Base-by-base conservation (phyloP, 169 alveolate genomes). In the Cryptosporidium bovis region DNA sequence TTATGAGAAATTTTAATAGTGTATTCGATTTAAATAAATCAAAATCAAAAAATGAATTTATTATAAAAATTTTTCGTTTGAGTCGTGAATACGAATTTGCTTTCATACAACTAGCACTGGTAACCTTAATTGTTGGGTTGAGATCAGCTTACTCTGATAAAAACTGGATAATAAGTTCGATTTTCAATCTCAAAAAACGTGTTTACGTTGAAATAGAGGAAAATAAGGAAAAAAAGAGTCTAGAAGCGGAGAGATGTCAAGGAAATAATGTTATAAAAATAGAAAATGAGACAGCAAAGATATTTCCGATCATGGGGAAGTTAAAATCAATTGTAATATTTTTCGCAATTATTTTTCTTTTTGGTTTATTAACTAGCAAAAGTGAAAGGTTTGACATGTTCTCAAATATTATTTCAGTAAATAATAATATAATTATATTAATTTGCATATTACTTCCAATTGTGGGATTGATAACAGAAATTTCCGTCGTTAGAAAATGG, bases 361-460 rank as follows among this genome's bases (percentile, higher is more conserved):
- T 77, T 77, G 87, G 87, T 10, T 20, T 77, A 8, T 10, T 77
- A 77, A 77, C 77, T 18, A 27, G 2, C 18, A 48, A 77, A 40
- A 77, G 51, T 3, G 18, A 16, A 18, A 71, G 56, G n/a, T 62
- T 77, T 60, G 87, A 77, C 44, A 40, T 77, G 29, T 40, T 29
- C 20, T 60, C 71, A 60, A 34, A 56, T 24, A 40, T 77, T 33
- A 18, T 60, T 36, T 34, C 51, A 18, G 50, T 62, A 0, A 40
- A 62, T 4, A 31, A 60, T 20, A 46, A 40, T 58, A 4, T 20
- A 24, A 13, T 51, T 31, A 60, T 56, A 2, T 3, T 77, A 18
- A n/a, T 77, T 13, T 77, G 87, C 24, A 77, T 77, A 18, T 77
- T 77, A 15, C 48, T 62, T 4, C 87, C 87, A 34, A 36, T 77